These are phyloP conservation scores for Ganoderma sinense DNA, from an alignment of 1,284 basidiomycete species.

Conservation along the genomic window DNA sequence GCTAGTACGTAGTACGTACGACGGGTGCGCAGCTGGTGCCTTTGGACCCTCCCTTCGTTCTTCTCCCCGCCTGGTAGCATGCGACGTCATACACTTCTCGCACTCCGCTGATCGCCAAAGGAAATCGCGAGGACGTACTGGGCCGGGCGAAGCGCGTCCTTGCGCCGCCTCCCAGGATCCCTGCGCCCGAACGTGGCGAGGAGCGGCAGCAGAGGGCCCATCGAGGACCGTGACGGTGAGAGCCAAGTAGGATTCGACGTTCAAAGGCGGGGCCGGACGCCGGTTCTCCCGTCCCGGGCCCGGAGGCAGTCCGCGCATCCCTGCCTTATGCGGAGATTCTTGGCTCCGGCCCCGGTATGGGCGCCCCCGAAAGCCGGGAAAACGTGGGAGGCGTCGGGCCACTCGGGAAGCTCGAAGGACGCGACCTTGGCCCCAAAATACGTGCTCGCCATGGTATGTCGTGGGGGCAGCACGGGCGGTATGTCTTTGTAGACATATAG, in stretches of 20 bases:
- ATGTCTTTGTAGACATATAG: background rate
- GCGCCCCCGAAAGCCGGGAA: background rate
- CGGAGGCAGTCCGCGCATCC: background rate
- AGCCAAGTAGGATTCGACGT: background rate
- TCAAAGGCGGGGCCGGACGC: background rate
- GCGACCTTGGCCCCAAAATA: background rate
- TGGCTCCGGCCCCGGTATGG: slow-evolving; percentile 4
- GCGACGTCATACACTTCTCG: background rate
- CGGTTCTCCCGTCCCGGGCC: background rate
- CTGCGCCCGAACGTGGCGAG: background rate
- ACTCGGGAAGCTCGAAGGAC: background rate
- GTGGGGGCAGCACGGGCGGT: background rate
- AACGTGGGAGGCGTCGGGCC: background rate
- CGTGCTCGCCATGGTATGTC: background rate
- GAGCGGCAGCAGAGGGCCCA: background rate
- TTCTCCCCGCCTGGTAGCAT: background rate
- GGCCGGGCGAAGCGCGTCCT: slow-evolving; percentile 2
- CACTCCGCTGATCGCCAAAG: background rate
- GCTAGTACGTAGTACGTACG: background rate
- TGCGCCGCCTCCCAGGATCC: slow-evolving; percentile 1
- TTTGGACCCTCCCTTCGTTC: background rate
- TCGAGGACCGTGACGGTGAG: background rate
- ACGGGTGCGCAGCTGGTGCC: background rate
- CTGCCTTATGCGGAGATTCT: background rate
- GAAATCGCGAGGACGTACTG: background rate